phyloP scores from a whole-genome alignment of 257 asterid genomes.

The Phtheirospermum japonicum region DNA sequence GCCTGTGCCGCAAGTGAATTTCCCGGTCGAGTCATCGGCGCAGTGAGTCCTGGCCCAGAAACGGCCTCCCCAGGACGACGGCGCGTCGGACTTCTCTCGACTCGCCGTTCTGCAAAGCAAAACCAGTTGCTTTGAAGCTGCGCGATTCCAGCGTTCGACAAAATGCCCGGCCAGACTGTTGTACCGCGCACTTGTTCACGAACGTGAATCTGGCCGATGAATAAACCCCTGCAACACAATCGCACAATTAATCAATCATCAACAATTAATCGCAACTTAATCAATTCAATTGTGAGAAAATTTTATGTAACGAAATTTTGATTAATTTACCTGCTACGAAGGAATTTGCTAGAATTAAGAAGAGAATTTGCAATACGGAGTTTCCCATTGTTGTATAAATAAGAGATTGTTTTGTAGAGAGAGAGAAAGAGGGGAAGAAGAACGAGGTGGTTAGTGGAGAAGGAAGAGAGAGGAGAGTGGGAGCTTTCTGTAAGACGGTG shows the following conservation, averaged over 20 bases:
- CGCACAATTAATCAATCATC: too few relatives aligned
- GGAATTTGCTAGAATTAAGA: conserved; percentile 34
- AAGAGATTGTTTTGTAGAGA: too few relatives aligned
- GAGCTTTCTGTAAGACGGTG: too few relatives aligned
- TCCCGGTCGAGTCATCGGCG: conserved; percentile 44
- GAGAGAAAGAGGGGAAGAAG: neutral
- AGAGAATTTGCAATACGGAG: conserved; percentile 28
- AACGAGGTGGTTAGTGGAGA: too few relatives aligned
- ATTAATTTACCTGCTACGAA: conserved; percentile 43
- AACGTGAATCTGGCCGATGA: conserved; percentile 65
- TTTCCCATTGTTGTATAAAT: conserved; percentile 33
- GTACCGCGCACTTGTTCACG: conserved; percentile 54
- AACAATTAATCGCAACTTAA: too few relatives aligned
- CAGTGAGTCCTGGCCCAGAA: conserved; percentile 69
- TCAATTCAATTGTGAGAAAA: neutral
- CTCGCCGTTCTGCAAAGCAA: conserved; percentile 44
- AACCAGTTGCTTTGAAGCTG: conserved; percentile 61
- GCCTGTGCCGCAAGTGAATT: conserved; percentile 57
- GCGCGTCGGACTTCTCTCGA: conserved; percentile 39
- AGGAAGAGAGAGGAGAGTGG: too few relatives aligned
- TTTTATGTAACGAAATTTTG: neutral
- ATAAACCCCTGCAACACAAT: conserved; percentile 46
- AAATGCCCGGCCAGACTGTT: conserved; percentile 75
- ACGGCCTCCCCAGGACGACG: conserved; percentile 70
- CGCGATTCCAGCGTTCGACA: conserved; percentile 56